phyloP scores from a whole-genome alignment of 257 asterid species.

The Ballota nigra region DNA sequence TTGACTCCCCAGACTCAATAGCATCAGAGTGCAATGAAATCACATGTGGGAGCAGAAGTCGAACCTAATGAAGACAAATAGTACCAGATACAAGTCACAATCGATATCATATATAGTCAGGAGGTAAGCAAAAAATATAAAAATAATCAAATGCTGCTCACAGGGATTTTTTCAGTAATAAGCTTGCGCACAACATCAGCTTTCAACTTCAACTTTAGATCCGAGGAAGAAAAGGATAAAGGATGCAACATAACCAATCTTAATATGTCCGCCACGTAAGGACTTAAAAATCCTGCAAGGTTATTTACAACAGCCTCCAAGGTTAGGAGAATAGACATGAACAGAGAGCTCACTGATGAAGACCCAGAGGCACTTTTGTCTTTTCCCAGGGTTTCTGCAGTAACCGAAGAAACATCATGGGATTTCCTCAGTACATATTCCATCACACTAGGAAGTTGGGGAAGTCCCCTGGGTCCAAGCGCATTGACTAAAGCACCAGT shows the following conservation, averaged over 20 bases:
- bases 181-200: conserved; percentile 74
- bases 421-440: conserved; percentile 47
- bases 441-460: conserved; percentile 79
- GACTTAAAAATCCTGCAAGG: conserved; percentile 83
- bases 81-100: conserved; percentile 12
- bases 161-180: conserved; percentile 72
- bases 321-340: conserved; percentile 59
- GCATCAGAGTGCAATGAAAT: conserved; percentile 64
- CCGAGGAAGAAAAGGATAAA: conserved; percentile 46
- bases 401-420: conserved; percentile 29
- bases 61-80: conserved; percentile 53
- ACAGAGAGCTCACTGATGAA: conserved; percentile 42
- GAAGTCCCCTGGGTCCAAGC: conserved; percentile 78
- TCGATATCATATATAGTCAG: background rate
- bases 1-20: conserved; percentile 58
- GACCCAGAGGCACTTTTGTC: conserved; percentile 26
- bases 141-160: conserved; percentile 35
- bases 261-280: conserved; percentile 65
- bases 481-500: conserved; percentile 75
- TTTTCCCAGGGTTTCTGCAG: conserved; percentile 27
- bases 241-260: conserved; percentile 69
- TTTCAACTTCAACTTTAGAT: conserved; percentile 58
- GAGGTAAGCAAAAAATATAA: background rate
- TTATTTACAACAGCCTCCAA: conserved; percentile 75
- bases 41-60: conserved; percentile 76